Evolutionary conservation across 2,329 filamentous ascomycete genomes (phyloP), one percentile per base, ranked within the genome.

Genomic region (Fusarium nematophilum): DNA sequence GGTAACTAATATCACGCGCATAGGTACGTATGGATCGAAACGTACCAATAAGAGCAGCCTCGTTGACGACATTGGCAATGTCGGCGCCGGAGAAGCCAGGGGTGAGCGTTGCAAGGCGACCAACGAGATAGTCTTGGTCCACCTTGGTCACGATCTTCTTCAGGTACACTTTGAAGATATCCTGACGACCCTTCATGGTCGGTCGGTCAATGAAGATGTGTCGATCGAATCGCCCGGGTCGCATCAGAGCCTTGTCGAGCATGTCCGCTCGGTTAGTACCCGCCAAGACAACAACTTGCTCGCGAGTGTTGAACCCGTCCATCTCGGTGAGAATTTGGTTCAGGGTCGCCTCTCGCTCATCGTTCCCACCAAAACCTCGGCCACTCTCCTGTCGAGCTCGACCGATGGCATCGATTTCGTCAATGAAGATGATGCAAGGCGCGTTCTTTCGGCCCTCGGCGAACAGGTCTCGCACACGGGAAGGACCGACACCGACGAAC

Each of bases 241-340:
- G 90, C 91, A 98, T 95, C 65, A 99, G 81, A 7, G 95, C 95
- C 80, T 95, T 93, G 76, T 99, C 95, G 34, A 99, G 85, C 40
- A 98, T 88, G 75, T 99, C 95, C 9, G 93, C 90, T 78, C 95
- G 86, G 79, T 99, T 99, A 51, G 95, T 99, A 79, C 95, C 95
- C 42, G 95, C 95, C 59, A 99, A 85, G 26, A 99, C 95, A 47
- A 99, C 94, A 34, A 99, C 91, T 78, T 98, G 94, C 71, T 98
- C 94, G 3, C 90, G 87, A 7, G 94, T 98, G 78, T 97, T 97
- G 87, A 98, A 98, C 54, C 94, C 95, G 74, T 99, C 95, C 95
- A 99, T 99, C 76, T 99, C 95, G 0, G 95, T 99, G 48, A 99
- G 82, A 59, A 99, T 98, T 79, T 99, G 95, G 78, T 99, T 99